Percentiles rank a stretch among this genome's conserved stretches.
phyloP scores from a whole-genome alignment of 768 basidiomycete genomes.

The Polyporus arcularius region DNA sequence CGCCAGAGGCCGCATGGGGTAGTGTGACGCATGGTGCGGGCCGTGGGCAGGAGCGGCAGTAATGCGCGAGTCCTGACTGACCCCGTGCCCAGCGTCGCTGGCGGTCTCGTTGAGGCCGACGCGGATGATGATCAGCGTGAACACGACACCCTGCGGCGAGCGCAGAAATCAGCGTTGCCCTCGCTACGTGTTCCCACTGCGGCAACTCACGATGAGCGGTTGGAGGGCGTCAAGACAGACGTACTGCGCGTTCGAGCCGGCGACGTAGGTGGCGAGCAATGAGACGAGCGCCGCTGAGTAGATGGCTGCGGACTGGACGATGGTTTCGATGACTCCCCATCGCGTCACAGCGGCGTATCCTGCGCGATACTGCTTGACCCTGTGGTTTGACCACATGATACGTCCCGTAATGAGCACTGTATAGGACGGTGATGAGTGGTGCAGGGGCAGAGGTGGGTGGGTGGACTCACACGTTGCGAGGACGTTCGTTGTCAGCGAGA shows the following conservation, averaged over 20 bases:
- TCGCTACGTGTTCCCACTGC: neutral
- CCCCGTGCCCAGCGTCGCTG: neutral
- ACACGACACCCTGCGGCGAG: neutral
- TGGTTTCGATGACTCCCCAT: conserved; percentile 6
- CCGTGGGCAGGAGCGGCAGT: neutral
- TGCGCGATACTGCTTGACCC: neutral
- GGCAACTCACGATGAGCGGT: conserved; percentile 8
- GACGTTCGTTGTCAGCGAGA: conserved; percentile 1
- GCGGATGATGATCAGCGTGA: conserved; percentile 6
- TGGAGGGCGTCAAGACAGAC: conserved; percentile 6
- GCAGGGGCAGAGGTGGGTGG: neutral
- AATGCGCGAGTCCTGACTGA: neutral
- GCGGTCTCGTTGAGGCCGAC: neutral
- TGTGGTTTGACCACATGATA: conserved; percentile 6
- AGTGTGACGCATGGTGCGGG: conserved; percentile 1
- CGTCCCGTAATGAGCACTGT: conserved; percentile 6
- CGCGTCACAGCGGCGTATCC: neutral
- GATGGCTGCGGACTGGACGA: conserved; percentile 14
- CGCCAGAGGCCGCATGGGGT: conserved; percentile 14
- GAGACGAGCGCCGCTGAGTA: conserved; percentile 10
- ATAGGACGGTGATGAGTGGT: neutral
- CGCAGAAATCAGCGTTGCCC: neutral
- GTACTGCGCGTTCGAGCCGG: conserved; percentile 3
- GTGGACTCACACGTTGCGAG: neutral
- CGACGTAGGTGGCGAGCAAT: conserved; percentile 4